These are phyloP conservation scores for Cyberlindnera veronae DNA, from an alignment of 805 yeast genomes.

Conservation along the genomic window DNA sequence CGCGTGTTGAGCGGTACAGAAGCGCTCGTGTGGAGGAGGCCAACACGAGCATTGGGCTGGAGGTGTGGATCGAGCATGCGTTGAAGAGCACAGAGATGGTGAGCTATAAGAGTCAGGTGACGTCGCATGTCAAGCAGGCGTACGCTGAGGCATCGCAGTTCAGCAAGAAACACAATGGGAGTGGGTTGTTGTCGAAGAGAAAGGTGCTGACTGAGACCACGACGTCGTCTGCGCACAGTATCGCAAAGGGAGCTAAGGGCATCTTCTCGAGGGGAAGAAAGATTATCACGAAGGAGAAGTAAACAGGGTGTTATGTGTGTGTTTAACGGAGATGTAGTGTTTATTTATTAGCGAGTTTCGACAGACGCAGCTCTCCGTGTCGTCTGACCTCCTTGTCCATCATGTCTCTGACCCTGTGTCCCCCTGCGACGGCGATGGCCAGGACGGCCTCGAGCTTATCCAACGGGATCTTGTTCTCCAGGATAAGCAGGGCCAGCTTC, in stretches of 20 bases:
- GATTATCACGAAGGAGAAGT: conserved; percentile 33
- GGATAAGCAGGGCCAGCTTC: conserved; percentile 67
- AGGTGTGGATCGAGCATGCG: conserved; percentile 46
- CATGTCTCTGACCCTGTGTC: conserved; percentile 72
- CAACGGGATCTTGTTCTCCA: conserved; percentile 83
- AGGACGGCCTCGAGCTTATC: conserved; percentile 74
- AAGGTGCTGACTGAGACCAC: conserved; percentile 49
- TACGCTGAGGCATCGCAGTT: conserved; percentile 50
- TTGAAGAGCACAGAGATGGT: conserved; percentile 30
- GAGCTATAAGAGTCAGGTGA: conserved; percentile 26
- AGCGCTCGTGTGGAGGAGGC: conserved; percentile 41
- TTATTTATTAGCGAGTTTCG: conserved; percentile 35
- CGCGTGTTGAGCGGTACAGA: conserved; percentile 39
- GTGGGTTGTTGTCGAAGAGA: conserved; percentile 48
- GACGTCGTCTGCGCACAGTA: conserved; percentile 43
- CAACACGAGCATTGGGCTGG: conserved; percentile 53
- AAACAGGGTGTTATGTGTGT: neutral
- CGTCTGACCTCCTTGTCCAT: conserved; percentile 84
- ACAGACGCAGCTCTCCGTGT: conserved; percentile 60
- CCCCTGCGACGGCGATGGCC: conserved; percentile 83
- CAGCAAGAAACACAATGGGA: conserved; percentile 34
- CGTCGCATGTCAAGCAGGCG: conserved; percentile 53
- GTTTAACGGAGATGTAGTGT: conserved; percentile 25
- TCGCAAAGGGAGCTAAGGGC: conserved; percentile 54
- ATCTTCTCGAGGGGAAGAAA: conserved; percentile 56